Percentiles rank a stretch among this genome's conserved stretches.
These are phyloP conservation scores for Cucurbita moschata DNA, from an alignment of 306 rosid species.

Conservation along the genomic window DNA sequence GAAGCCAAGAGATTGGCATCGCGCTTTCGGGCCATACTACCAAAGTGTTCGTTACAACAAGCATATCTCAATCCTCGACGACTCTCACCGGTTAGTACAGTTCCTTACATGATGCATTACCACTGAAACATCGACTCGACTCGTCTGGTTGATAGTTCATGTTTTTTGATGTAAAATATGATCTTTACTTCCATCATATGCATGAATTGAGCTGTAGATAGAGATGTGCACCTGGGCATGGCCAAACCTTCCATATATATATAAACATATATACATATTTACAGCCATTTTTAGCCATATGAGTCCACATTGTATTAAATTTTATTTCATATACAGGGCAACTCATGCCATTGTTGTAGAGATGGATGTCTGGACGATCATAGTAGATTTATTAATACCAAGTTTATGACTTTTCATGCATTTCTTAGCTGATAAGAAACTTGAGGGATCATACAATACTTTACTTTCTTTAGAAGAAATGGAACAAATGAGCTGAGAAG, in stretches of 20 bases:
- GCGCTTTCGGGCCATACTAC: not conserved
- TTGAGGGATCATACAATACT: not conserved
- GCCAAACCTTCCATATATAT: not conserved
- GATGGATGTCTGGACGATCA: not conserved
- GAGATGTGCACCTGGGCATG: not conserved
- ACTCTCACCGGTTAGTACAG: not conserved
- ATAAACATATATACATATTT: not conserved
- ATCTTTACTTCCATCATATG: not conserved
- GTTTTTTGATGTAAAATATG: not conserved
- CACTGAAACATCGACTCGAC: not conserved
- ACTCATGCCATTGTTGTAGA: not conserved
- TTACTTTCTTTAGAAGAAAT: not conserved
- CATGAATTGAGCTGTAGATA: not conserved
- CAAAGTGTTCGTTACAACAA: not conserved
- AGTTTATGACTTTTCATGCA: not conserved
- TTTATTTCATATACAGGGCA: not conserved
- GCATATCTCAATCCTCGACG: not conserved
- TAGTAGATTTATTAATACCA: not conserved
- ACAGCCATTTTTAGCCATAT: not conserved
- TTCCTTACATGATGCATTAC: not conserved
- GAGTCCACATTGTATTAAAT: not conserved
- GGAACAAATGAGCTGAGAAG: not conserved
- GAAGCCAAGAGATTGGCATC: not conserved
- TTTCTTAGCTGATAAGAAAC: not conserved
- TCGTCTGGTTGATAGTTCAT: not conserved